Conservation (phyloP, 352 stramenopile genomes). For the Pythium aphanidermatum region DNA sequence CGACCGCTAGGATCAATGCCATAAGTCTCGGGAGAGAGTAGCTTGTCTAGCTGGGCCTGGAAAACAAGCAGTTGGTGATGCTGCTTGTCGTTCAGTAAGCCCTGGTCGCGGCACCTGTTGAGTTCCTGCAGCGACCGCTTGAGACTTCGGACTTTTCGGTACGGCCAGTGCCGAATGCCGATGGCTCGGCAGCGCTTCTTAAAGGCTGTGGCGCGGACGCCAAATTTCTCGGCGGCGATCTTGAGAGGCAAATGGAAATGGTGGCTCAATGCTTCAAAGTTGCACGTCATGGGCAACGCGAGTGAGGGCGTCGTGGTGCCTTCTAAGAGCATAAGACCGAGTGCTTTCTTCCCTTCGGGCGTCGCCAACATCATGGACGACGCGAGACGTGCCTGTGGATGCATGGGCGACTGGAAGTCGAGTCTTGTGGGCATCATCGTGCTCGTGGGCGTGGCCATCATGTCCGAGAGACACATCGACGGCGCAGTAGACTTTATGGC, state of each 20-base stretch:
- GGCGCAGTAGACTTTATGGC: too few species aligned
- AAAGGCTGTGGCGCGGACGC: conserved; percentile 50
- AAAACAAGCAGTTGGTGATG: conserved; percentile 58
- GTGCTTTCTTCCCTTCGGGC: conserved; percentile 13
- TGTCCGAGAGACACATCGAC: neutral
- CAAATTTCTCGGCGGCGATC: conserved; percentile 52
- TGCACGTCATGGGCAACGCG: conserved; percentile 25
- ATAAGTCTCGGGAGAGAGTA: conserved; percentile 77
- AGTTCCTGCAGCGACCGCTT: conserved; percentile 55
- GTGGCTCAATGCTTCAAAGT: conserved; percentile 37
- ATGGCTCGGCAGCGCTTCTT: conserved; percentile 57
- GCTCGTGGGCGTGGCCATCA: conserved; percentile 17
- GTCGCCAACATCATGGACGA: conserved; percentile 12
- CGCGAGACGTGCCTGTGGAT: conserved; percentile 16
- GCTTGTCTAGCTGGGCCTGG: conserved; percentile 65
- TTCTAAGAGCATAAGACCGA: conserved; percentile 19
- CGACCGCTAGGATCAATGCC: conserved; percentile 67
- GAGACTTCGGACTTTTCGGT: conserved; percentile 52
- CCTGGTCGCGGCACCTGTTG: conserved; percentile 56
- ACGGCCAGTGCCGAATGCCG: conserved; percentile 57
- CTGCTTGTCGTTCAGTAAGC: conserved; percentile 71
- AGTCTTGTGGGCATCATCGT: conserved; percentile 12
- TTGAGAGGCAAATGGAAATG: conserved; percentile 60
- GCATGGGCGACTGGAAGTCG: conserved; percentile 25
- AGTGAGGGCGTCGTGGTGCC: conserved; percentile 18